Base-by-base conservation (phyloP, 805 yeast species). In the Scheffersomyces amazonensis region DNA sequence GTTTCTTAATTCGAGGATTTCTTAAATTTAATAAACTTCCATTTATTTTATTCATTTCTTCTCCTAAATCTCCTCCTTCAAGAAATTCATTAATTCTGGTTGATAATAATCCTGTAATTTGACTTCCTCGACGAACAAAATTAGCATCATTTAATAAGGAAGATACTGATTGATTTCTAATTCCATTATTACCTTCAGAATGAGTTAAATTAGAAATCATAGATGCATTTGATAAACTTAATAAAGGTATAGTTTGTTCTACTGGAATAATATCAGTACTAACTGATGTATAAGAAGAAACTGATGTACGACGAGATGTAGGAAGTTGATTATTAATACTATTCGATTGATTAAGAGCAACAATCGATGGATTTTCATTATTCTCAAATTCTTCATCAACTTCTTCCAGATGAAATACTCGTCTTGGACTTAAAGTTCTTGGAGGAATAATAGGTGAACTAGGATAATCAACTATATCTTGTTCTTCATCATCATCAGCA, bases 241-340 rank as follows among this genome's bases (percentile, higher is more conserved):
- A 48, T 15, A 64, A 47, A 15, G 69, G 70, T 16, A 63, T 46
- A 3, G 55, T 55, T 40, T 58, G 66, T 7, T 62, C 67, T 19
- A 56, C 35, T 5, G 57, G 54, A 25, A 52, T 54, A 8, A 40
- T 19, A 22, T 40, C 43, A 12, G 36, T 36, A 11, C 21, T 19
- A 6, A 3, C 29, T 9, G 29, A 16, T 15, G 19, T 19, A 31
- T 39, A 27, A 10, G 65, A 56, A 2, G 48, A 34, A 11, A 50
- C 20, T 2, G 64, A 58, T 6, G 56, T 52, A 20, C 48, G 37
- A 16, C 60, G 42, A 2, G 55, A 52, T 21, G 6, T 5, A 9
- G 27, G 27, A 24, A 11, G 8, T 6, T 11, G 12, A 24, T 24
- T 24, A 10, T 7, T 5, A 24, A 10, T 6, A 21, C 7, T 21